Percentiles rank a stretch among this genome's conserved stretches.
phyloP scores from a whole-genome alignment of 805 yeast species.

The Saturnispora kantuleensis region DNA sequence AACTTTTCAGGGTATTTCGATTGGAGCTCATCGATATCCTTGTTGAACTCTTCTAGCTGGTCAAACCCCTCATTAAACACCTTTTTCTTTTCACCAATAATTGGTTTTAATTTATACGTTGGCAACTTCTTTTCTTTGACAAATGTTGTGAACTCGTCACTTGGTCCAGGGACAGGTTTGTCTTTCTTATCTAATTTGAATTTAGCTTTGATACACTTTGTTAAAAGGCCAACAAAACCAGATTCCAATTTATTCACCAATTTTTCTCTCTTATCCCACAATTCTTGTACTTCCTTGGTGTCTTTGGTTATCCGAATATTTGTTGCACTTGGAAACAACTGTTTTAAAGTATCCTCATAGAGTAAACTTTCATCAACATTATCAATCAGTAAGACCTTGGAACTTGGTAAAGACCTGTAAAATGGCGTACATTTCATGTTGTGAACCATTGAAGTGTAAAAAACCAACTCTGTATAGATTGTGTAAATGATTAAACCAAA shows the following conservation, averaged over 20 bases:
- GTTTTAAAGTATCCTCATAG: constrained; percentile 40
- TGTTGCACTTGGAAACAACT: constrained; percentile 54
- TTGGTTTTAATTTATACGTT: constrained; percentile 59
- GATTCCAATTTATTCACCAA: constrained; percentile 53
- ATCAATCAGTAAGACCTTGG: constrained; percentile 64
- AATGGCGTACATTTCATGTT: constrained; percentile 64
- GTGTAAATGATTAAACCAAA: constrained; percentile 57
- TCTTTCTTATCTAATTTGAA: constrained; percentile 49
- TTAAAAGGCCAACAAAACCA: constrained; percentile 49
- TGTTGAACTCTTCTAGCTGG: constrained; percentile 58
- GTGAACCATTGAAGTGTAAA: constrained; percentile 63
- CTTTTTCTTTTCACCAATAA: constrained; percentile 76
- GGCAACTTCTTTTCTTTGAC: constrained; percentile 73
- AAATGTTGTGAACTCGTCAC: constrained; percentile 49
- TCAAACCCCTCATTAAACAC: constrained; percentile 67
- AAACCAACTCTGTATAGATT: constrained; percentile 65
- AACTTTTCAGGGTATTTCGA: constrained; percentile 36
- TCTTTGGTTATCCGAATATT: constrained; percentile 58
- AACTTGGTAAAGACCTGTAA: constrained; percentile 57
- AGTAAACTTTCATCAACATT: constrained; percentile 44
- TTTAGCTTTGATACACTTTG: constrained; percentile 49
- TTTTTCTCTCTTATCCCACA: constrained; percentile 55
- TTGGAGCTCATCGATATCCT: constrained; percentile 53
- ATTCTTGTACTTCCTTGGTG: constrained; percentile 43
- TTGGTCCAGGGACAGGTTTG: constrained; percentile 44